These are phyloP conservation scores for Venturia aucupariae DNA, from an alignment of 2,329 filamentous ascomycete species.

Conservation along the genomic window DNA sequence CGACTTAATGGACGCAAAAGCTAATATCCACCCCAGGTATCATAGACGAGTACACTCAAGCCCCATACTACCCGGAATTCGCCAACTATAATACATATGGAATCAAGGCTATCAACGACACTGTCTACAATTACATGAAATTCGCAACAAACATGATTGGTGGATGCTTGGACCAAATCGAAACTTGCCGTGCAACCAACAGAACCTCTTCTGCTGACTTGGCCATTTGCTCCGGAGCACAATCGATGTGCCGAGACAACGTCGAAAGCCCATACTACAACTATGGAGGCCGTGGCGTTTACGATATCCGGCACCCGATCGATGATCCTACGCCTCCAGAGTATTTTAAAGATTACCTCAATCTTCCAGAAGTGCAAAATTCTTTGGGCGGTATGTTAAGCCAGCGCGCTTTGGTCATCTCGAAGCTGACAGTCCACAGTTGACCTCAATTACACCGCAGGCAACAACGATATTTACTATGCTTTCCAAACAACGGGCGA, in stretches of 20 bases:
- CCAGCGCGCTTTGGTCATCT: neutral
- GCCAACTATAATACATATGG: slow-evolving; percentile 48
- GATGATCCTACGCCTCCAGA: slow-evolving; percentile 53
- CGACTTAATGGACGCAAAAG: neutral
- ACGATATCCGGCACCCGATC: slow-evolving; percentile 50
- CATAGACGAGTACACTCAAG: slow-evolving; percentile 45
- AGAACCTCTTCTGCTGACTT: neutral
- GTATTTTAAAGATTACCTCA: slow-evolving; percentile 56
- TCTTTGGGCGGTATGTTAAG: slow-evolving; percentile 51
- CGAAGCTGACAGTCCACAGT: neutral
- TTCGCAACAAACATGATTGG: slow-evolving; percentile 40
- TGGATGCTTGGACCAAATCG: slow-evolving; percentile 43
- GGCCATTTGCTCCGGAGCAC: slow-evolving; percentile 45
- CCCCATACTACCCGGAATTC: slow-evolving; percentile 42
- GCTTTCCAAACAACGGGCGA: slow-evolving; percentile 48
- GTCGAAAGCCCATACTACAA: slow-evolving; percentile 49
- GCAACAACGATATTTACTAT: slow-evolving; percentile 40
- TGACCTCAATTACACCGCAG: slow-evolving; percentile 40
- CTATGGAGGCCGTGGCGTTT: slow-evolving; percentile 40
- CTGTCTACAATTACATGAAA: slow-evolving; percentile 50
- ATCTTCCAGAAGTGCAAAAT: slow-evolving; percentile 46
- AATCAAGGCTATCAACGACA: slow-evolving; percentile 47
- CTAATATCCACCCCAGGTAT: slow-evolving; percentile 30
- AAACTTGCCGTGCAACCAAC: slow-evolving; percentile 36
- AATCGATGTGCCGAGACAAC: slow-evolving; percentile 45